Evolutionary conservation across 805 yeast genomes (phyloP).

Genomic region (Dipodascus albidus): DNA sequence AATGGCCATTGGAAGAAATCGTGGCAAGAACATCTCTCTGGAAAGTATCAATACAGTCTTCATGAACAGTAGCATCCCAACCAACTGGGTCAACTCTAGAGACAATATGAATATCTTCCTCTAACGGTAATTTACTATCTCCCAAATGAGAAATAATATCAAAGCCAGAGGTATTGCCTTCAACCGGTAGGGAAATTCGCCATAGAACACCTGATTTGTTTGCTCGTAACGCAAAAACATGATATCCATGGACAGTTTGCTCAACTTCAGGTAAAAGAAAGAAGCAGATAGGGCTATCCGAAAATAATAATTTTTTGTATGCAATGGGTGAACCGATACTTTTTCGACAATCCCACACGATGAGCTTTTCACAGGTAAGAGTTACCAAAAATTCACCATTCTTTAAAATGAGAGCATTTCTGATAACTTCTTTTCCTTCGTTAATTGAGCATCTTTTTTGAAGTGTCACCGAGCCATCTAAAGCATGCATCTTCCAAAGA

Average conservation of each 20-base stretch:
- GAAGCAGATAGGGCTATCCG: slow-evolving; percentile 19
- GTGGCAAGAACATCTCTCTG: slow-evolving; percentile 44
- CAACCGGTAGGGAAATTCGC: slow-evolving; percentile 10
- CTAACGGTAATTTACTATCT: slow-evolving; percentile 15
- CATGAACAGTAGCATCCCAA: slow-evolving; percentile 29
- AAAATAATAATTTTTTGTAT: neutral
- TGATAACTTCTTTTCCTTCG: slow-evolving; percentile 34
- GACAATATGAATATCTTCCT: slow-evolving; percentile 32
- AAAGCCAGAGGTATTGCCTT: neutral
- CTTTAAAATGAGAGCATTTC: slow-evolving; percentile 36
- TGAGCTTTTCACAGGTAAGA: slow-evolving; percentile 32
- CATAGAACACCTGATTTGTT: slow-evolving; percentile 15
- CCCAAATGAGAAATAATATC: slow-evolving; percentile 10
- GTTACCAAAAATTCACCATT: slow-evolving; percentile 37
- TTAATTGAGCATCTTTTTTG: slow-evolving; percentile 29
- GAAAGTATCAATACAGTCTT: slow-evolving; percentile 22
- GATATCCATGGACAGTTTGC: slow-evolving; percentile 5
- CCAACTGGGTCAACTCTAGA: slow-evolving; percentile 62
- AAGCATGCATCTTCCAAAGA: slow-evolving; percentile 41
- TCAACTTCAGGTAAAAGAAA: slow-evolving; percentile 28
- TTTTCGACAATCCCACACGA: slow-evolving; percentile 49
- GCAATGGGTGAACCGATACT: slow-evolving; percentile 6
- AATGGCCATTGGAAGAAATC: slow-evolving; percentile 40
- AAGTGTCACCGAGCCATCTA: slow-evolving; percentile 26
- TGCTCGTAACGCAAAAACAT: slow-evolving; percentile 14